Conservation (phyloP, 305 asterid genomes). For the Fraxinus ornus region DNA sequence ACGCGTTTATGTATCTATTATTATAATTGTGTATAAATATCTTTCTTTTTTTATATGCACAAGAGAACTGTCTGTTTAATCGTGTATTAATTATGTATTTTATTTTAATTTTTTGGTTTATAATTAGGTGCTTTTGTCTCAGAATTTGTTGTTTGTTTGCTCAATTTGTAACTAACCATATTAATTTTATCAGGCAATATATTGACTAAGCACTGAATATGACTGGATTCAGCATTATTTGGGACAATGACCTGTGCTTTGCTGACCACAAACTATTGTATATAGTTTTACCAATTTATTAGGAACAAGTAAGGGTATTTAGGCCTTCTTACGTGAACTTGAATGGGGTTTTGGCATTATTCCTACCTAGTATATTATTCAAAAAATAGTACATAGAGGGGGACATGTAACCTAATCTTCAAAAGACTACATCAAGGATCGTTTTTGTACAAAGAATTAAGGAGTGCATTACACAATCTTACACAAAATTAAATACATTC, state of each 20-base stretch:
- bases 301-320: background rate
- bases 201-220: background rate
- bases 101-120: background rate
- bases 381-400: background rate
- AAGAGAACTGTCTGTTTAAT: background rate
- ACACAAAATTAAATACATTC: background rate
- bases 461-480: background rate
- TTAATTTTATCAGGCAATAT: background rate
- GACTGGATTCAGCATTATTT: background rate
- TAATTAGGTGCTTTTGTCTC: background rate
- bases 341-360: background rate
- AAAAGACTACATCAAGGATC: background rate
- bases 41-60: background rate
- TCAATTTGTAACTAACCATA: background rate
- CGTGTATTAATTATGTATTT: background rate
- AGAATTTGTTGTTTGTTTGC: background rate
- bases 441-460: background rate
- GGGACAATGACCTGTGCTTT: background rate
- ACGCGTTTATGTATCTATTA: background rate
- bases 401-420: background rate
- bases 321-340: background rate
- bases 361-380: background rate
- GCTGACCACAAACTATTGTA: background rate
- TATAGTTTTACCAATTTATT: background rate
- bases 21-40: background rate